Evolutionary conservation across 2,329 filamentous ascomycete species (phyloP).

Genomic region (Pseudocercospora fuligena): DNA sequence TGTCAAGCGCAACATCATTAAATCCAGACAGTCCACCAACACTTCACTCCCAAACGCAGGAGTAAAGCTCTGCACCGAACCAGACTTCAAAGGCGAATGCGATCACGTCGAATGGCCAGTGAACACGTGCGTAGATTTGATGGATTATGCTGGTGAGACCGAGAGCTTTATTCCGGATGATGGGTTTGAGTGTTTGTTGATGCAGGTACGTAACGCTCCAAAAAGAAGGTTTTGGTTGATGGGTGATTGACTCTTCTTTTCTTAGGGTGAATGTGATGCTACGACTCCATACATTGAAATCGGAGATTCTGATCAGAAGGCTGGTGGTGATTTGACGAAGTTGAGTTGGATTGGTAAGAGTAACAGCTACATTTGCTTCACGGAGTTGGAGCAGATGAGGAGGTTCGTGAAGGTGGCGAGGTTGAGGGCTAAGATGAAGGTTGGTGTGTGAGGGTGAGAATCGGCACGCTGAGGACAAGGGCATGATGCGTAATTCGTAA

Average conservation of each 20-base stretch:
- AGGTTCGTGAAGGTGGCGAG: conserved; percentile 28
- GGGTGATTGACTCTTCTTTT: not conserved
- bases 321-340: conserved; percentile 28
- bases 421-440: conserved; percentile 14
- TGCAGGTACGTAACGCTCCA: conserved; percentile 32
- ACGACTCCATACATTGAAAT: conserved; percentile 21
- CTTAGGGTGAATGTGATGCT: conserved; percentile 30
- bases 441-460: not conserved
- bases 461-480: not conserved
- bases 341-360: conserved; percentile 31
- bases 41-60: conserved; percentile 27
- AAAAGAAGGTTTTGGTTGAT: not conserved
- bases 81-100: conserved; percentile 35
- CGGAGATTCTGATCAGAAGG: conserved; percentile 20
- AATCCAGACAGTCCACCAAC: conserved; percentile 13
- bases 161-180: conserved; percentile 31
- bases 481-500: not conserved
- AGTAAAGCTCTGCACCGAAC: conserved; percentile 38
- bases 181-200: conserved; percentile 37
- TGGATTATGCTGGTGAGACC: conserved; percentile 34
- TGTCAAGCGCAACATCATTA: not conserved
- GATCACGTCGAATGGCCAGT: conserved; percentile 31
- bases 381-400: conserved; percentile 22
- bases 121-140: conserved; percentile 34
- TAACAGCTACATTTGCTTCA: conserved; percentile 37